A percentile compares a stretch with the other conserved stretches of the same genome.
Conservation (phyloP, 768 basidiomycete species). For the Trametes punicea region DNA sequence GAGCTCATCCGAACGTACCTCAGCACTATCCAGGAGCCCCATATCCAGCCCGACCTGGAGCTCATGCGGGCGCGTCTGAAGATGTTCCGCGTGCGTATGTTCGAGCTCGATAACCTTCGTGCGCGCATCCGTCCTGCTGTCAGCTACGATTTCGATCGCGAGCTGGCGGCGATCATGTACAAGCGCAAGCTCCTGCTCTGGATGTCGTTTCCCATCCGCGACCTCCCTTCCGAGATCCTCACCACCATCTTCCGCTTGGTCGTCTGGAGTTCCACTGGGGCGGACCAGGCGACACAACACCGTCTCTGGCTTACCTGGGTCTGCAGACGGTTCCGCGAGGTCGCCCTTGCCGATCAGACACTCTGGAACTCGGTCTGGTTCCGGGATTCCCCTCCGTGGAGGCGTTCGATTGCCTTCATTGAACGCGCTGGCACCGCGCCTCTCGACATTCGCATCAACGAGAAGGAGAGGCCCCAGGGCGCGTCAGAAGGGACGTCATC, state of each 20-base stretch:
- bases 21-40: background rate
- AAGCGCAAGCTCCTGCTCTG: conserved; percentile 32
- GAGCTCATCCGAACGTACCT: conserved; percentile 5
- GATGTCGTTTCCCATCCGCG: conserved; percentile 53
- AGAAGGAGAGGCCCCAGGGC: conserved; percentile 26
- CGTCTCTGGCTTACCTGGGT: conserved; percentile 57
- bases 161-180: conserved; percentile 12
- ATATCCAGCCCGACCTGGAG: background rate
- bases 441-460: conserved; percentile 63
- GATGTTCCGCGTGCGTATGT: conserved; percentile 9
- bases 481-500: background rate
- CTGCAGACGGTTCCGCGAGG: conserved; percentile 38
- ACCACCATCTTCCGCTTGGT: conserved; percentile 59
- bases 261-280: conserved; percentile 44
- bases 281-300: conserved; percentile 27
- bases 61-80: conserved; percentile 4
- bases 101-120: conserved; percentile 13
- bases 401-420: conserved; percentile 54
- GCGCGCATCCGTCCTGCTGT: conserved; percentile 18
- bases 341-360: conserved; percentile 24
- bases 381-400: conserved; percentile 46
- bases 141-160: conserved; percentile 17
- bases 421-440: conserved; percentile 51
- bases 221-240: conserved; percentile 65
- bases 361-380: conserved; percentile 59